Conservation (phyloP, 73 alveolate species). For the Stentor coeruleus region DNA sequence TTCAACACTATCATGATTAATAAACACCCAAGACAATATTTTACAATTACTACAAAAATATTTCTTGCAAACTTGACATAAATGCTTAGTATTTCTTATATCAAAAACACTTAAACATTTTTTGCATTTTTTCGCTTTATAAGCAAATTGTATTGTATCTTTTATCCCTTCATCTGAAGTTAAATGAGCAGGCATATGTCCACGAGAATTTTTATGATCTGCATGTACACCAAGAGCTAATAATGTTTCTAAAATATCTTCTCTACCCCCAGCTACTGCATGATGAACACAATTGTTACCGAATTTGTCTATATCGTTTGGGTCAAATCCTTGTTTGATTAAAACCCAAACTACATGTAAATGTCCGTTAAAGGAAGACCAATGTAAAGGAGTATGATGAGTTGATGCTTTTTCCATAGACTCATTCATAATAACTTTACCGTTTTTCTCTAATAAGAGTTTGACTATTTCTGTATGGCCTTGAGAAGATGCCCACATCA, state of each 20-base stretch:
- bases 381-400: conserved; percentile 79
- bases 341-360: conserved; percentile 67
- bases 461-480: conserved; percentile 53
- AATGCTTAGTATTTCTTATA: conserved; percentile 67
- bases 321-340: conserved; percentile 64
- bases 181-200: conserved; percentile 74
- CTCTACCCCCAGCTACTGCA: conserved; percentile 75
- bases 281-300: conserved; percentile 87
- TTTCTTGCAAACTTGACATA: conserved; percentile 66
- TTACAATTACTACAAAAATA: conserved; percentile 65
- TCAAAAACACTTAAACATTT: conserved; percentile 58
- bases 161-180: conserved; percentile 62
- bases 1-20: conserved; percentile 59
- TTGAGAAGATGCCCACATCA: conserved; percentile 68
- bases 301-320: conserved; percentile 73
- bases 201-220: conserved; percentile 75
- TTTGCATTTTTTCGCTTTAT: conserved; percentile 60
- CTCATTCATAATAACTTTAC: conserved; percentile 40
- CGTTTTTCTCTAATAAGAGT: conserved; percentile 45
- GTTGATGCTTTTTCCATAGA: conserved; percentile 30
- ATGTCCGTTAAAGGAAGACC: conserved; percentile 86
- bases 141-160: conserved; percentile 62
- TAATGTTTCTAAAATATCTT: conserved; percentile 67
- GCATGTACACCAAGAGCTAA: conserved; percentile 81
- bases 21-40: conserved; percentile 52